phyloP scores from a whole-genome alignment of 495 filamentous ascomycete species.

The Neurospora sp. region DNA sequence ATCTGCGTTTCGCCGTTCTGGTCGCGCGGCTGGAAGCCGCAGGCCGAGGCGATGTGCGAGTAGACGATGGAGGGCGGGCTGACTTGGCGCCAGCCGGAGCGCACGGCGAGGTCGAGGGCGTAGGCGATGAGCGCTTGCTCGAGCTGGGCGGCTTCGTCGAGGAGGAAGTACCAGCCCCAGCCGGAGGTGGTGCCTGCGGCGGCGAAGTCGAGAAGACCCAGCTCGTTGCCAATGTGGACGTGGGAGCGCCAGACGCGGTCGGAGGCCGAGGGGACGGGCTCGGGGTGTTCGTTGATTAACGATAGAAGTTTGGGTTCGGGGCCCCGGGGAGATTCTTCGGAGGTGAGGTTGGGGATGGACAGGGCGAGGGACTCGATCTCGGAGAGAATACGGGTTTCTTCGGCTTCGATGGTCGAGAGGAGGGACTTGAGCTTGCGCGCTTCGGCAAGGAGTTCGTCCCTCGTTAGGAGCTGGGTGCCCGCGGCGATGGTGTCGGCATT shows the following conservation, averaged over 20 bases:
- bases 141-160: conserved; percentile 78
- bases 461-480: conserved; percentile 21
- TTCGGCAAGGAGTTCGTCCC: conserved; percentile 48
- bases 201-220: conserved; percentile 78
- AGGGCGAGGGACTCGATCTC: conserved; percentile 69
- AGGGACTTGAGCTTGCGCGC: conserved; percentile 59
- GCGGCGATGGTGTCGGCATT: conserved; percentile 20
- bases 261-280: conserved; percentile 39
- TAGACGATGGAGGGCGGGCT: conserved; percentile 86
- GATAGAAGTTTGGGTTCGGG: conserved; percentile 40
- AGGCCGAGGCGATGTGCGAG: conserved; percentile 77
- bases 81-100: conserved; percentile 64
- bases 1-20: conserved; percentile 84
- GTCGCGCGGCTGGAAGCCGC: conserved; percentile 90
- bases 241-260: conserved; percentile 55
- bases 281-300: conserved; percentile 68
- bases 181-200: conserved; percentile 68
- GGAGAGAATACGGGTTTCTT: conserved; percentile 47
- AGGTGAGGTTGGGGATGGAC: conserved; percentile 80
- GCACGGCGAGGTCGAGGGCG: conserved; percentile 57
- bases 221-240: conserved; percentile 69
- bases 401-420: conserved; percentile 47
- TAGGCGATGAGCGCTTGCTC: conserved; percentile 91
- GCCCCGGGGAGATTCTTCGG: conserved; percentile 63
- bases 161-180: conserved; percentile 96